These are phyloP conservation scores for Parachaetomium inaequale DNA, from an alignment of 495 filamentous ascomycete genomes.

Conservation along the genomic window DNA sequence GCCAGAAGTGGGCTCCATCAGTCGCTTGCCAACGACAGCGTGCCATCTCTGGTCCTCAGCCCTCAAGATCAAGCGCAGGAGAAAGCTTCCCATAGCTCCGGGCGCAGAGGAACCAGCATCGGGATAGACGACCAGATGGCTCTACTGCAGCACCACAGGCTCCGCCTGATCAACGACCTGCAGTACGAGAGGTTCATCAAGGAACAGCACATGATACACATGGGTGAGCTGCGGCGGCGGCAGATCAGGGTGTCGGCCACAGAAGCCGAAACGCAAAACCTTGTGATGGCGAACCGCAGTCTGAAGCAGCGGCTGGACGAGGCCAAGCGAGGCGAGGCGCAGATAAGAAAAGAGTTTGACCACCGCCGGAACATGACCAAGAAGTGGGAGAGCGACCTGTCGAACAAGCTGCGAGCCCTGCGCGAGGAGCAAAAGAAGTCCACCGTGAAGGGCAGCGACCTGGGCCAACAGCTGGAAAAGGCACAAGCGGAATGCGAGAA, in stretches of 20 bases:
- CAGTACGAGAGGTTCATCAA: slow-evolving; percentile 75
- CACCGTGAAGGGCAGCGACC: slow-evolving; percentile 49
- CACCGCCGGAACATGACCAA: slow-evolving; percentile 61
- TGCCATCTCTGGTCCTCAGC: slow-evolving; percentile 46
- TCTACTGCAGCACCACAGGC: slow-evolving; percentile 60
- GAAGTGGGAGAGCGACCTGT: slow-evolving; percentile 67
- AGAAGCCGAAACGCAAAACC: slow-evolving; percentile 71
- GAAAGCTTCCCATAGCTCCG: slow-evolving; percentile 21
- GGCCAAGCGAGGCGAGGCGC: slow-evolving; percentile 58
- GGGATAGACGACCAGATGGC: slow-evolving; percentile 45
- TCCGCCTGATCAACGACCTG: slow-evolving; percentile 67
- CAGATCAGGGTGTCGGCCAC: slow-evolving; percentile 65
- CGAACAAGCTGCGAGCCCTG: slow-evolving; percentile 53
- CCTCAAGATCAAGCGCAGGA: slow-evolving; percentile 40
- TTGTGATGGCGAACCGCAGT: slow-evolving; percentile 68
- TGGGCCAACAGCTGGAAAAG: slow-evolving; percentile 52
- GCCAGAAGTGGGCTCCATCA: slow-evolving; percentile 51
- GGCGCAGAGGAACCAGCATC: background rate
- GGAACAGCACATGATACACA: slow-evolving; percentile 69
- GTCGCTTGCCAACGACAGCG: slow-evolving; percentile 48
- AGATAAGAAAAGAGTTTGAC: slow-evolving; percentile 61
- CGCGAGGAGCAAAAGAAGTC: slow-evolving; percentile 67
- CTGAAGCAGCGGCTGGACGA: slow-evolving; percentile 64
- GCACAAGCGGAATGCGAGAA: slow-evolving; percentile 51
- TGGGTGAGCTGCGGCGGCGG: slow-evolving; percentile 64